These are phyloP conservation scores for thale cress (Arabidopsis thaliana) DNA, from an alignment of 345 rosid genomes.

Conservation along the genomic window TAIR10.1 NC_003071.7:16007001-16007500, in stretches of 20 bases:
- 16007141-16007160: constrained; percentile 27
- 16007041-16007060: background rate
- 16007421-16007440: constrained; percentile 36
- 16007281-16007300: constrained; percentile 78
- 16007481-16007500: too few relatives aligned
- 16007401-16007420: constrained; percentile 44
- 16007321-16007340: constrained; percentile 71
- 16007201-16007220: constrained; percentile 67
- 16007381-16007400: constrained; percentile 75
- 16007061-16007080: background rate
- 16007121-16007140: constrained; percentile 5
- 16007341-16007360: constrained; percentile 68
- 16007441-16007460: too few relatives aligned
- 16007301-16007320: constrained; percentile 77
- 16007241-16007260: constrained; percentile 63
- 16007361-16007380: constrained; percentile 48
- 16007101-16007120: background rate
- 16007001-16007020: constrained; percentile 8
- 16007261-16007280: constrained; percentile 75
- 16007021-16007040: background rate
- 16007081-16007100: constrained; percentile 2
- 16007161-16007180: background rate
- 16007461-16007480: too few relatives aligned
- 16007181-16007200: constrained; percentile 38
- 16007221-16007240: constrained; percentile 62